A percentile compares a stretch with the other conserved stretches of the same genome.
Conservation (phyloP, 2,329 filamentous ascomycete species). For the Atkinsonella hypoxylon region DNA sequence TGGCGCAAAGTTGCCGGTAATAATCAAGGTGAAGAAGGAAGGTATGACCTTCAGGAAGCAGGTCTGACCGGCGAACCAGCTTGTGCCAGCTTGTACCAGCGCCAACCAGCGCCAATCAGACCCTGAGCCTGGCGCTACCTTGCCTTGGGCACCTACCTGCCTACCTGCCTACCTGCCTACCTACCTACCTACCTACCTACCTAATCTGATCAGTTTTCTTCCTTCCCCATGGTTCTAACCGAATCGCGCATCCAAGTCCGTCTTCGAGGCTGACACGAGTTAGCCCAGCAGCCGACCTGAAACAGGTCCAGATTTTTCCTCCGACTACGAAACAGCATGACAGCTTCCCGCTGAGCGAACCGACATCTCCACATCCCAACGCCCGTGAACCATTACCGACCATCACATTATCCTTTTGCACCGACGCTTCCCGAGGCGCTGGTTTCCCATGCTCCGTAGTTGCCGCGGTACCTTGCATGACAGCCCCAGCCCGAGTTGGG, state of each 20-base stretch:
- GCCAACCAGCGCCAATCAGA: no score
- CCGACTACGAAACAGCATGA: conserved; percentile 5
- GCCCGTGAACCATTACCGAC: neutral
- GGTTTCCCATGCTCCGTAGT: neutral
- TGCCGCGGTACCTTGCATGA: conserved; percentile 15
- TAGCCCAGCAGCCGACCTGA: conserved; percentile 9
- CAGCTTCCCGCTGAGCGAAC: neutral
- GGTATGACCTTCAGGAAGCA: no score
- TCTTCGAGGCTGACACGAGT: conserved; percentile 11
- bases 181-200: no score
- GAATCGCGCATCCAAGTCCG: conserved; percentile 6
- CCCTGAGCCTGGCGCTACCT: no score
- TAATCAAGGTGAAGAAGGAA: no score
- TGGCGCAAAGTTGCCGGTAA: no score
- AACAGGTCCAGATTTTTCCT: conserved; percentile 8
- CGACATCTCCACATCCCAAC: neutral
- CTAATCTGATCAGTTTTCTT: neutral
- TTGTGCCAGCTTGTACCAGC: no score
- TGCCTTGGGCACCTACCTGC: no score
- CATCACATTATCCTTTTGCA: neutral
- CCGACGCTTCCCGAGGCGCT: neutral
- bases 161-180: no score
- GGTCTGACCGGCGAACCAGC: no score
- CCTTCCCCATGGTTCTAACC: conserved; percentile 1
- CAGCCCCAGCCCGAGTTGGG: neutral